These are phyloP conservation scores for Boletus edulis DNA, from an alignment of 768 basidiomycete species.

Conservation along the genomic window DNA sequence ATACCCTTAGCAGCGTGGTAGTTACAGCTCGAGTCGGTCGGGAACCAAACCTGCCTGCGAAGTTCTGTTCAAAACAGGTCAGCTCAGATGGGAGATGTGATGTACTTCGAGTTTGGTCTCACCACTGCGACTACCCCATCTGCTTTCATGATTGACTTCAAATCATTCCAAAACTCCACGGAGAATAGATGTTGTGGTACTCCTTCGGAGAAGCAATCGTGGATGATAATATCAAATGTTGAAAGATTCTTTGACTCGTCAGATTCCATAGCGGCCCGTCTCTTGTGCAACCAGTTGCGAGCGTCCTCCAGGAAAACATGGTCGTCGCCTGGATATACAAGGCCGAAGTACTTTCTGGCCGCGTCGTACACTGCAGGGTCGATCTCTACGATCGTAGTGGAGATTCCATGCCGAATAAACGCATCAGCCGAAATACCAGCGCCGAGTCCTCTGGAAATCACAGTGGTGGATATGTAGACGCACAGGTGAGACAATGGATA, in stretches of 20 bases:
- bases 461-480: neutral
- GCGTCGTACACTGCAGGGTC: conserved; percentile 88
- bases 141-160: conserved; percentile 59
- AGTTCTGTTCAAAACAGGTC: conserved; percentile 54
- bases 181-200: conserved; percentile 87
- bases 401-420: conserved; percentile 64
- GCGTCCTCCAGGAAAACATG: conserved; percentile 80
- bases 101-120: conserved; percentile 28
- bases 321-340: conserved; percentile 59
- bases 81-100: neutral
- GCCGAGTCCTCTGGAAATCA: conserved; percentile 72
- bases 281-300: conserved; percentile 56
- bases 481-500: conserved; percentile 5
- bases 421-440: conserved; percentile 78
- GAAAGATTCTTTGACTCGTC: neutral
- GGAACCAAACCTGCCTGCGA: conserved; percentile 69
- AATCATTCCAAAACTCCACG: conserved; percentile 73
- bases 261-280: conserved; percentile 33
- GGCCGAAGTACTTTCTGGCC: conserved; percentile 74
- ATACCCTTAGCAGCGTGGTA: conserved; percentile 66
- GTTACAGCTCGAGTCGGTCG: conserved; percentile 64
- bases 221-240: conserved; percentile 70
- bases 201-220: conserved; percentile 95
- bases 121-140: conserved; percentile 84
- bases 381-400: conserved; percentile 87